Percentiles rank a stretch among this genome's conserved stretches.
phyloP scores from a whole-genome alignment of 306 rosid species.

The Echinosophora koreensis region DNA sequence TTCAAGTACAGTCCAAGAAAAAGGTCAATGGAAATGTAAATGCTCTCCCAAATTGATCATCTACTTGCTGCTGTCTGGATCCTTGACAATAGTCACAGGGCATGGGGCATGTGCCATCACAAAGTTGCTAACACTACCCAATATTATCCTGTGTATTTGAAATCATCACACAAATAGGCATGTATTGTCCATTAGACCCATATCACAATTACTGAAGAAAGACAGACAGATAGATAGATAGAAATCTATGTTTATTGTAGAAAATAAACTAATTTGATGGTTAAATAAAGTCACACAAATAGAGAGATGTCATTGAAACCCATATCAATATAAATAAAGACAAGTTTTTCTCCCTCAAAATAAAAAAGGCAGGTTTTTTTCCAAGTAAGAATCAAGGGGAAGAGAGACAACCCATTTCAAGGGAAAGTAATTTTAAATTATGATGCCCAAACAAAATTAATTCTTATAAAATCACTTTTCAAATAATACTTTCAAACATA shows the following conservation, averaged over 20 bases:
- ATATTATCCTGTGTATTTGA: conserved; percentile 63
- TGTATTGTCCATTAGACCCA: conserved; percentile 17
- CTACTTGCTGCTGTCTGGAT: conserved; percentile 47
- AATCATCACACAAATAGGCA: conserved; percentile 21
- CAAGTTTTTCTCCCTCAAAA: not conserved
- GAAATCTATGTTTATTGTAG: too few species aligned
- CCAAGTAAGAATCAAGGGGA: not conserved
- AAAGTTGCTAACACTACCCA: conserved; percentile 94
- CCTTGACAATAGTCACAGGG: conserved; percentile 87
- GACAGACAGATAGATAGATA: not conserved
- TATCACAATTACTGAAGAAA: not conserved
- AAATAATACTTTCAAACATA: too few species aligned
- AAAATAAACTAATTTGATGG: not conserved
- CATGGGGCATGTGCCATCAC: conserved; percentile 71
- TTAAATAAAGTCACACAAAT: not conserved
- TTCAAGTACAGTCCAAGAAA: conserved; percentile 16
- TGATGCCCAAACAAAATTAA: not conserved
- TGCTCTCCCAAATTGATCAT: conserved; percentile 10
- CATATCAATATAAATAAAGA: not conserved
- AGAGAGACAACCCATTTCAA: not conserved
- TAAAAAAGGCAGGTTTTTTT: too few species aligned
- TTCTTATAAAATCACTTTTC: not conserved
- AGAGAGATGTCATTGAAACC: not conserved
- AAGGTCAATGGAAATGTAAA: conserved; percentile 5
- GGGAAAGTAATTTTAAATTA: not conserved